Percentiles rank a stretch among this genome's conserved stretches.
phyloP scores from a whole-genome alignment of 1,139 yeast species.

The Taiozyma sp. region DNA sequence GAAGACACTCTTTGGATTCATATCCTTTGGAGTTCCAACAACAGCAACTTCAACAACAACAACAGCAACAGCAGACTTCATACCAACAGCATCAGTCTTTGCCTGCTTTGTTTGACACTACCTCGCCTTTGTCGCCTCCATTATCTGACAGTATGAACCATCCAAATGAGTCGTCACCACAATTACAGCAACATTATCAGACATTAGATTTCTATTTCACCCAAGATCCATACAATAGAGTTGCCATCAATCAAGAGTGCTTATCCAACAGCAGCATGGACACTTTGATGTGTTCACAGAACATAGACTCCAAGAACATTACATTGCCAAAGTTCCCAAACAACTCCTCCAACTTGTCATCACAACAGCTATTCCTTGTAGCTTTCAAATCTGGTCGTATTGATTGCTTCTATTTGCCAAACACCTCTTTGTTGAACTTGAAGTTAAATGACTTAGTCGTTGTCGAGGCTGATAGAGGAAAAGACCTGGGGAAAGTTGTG shows the following conservation, averaged over 20 bases:
- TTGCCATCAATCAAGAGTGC: conserved; percentile 15
- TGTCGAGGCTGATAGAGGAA: conserved; percentile 95
- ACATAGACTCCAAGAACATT: conserved; percentile 5
- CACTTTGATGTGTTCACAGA: conserved; percentile 1
- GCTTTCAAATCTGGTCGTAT: conserved; percentile 84
- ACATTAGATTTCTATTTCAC: conserved; percentile 21
- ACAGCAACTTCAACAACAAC: conserved; percentile 5
- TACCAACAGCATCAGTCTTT: conserved; percentile 5
- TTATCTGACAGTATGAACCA: conserved; percentile 1
- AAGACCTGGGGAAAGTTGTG: conserved; percentile 80
- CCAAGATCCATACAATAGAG: conserved; percentile 19
- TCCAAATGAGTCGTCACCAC: conserved; percentile 15
- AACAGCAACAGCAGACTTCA: conserved; percentile 5
- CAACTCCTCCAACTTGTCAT: conserved; percentile 23
- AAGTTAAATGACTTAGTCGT: conserved; percentile 76
- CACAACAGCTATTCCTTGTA: conserved; percentile 53
- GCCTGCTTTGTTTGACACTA: neutral
- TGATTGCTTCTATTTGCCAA: conserved; percentile 74
- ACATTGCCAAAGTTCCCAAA: conserved; percentile 16
- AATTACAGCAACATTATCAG: conserved; percentile 14
- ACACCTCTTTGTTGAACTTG: conserved; percentile 44
- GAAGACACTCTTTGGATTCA: conserved; percentile 8
- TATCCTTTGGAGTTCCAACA: conserved; percentile 1
- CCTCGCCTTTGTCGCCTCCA: conserved; percentile 1
- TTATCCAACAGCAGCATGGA: conserved; percentile 6